Evolutionary conservation across 805 yeast genomes (phyloP).

Genomic region (Wickerhamomyces mucosus): DNA sequence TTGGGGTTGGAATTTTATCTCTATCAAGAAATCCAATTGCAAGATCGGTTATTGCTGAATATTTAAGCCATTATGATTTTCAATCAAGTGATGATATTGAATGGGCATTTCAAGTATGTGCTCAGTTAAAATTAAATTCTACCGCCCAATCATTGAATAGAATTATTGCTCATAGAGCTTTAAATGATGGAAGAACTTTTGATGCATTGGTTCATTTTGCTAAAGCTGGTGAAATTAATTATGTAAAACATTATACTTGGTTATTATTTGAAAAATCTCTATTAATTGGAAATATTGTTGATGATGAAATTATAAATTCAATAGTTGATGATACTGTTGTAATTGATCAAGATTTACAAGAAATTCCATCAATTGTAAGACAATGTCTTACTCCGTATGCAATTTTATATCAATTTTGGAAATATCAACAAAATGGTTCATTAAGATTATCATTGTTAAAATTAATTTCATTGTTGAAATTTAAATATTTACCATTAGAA

Average conservation of each 20-base stretch:
- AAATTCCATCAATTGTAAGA: constrained; percentile 41
- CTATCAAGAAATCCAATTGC: constrained; percentile 35
- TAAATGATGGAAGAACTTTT: constrained; percentile 23
- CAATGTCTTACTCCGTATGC: constrained; percentile 70
- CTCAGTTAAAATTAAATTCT: constrained; percentile 49
- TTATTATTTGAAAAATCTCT: constrained; percentile 52
- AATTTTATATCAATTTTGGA: constrained; percentile 42
- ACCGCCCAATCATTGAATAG: constrained; percentile 47
- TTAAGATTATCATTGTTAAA: constrained; percentile 21
- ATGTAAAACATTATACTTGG: constrained; percentile 46
- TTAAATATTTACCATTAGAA: constrained; percentile 45
- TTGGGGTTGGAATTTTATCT: constrained; percentile 58
- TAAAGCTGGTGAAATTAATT: constrained; percentile 47
- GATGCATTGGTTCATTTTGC: constrained; percentile 61
- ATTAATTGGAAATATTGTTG: constrained; percentile 39
- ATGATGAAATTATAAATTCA: constrained; percentile 48
- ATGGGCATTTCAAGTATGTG: constrained; percentile 69
- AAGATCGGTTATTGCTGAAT: constrained; percentile 39
- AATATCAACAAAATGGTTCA: constrained; percentile 20
- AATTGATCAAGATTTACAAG: constrained; percentile 19
- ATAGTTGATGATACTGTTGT: constrained; percentile 31
- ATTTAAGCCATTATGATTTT: constrained; percentile 51
- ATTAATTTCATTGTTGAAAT: constrained; percentile 32
- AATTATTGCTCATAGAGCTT: constrained; percentile 20
- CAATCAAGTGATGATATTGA: constrained; percentile 68